Conservation (phyloP, 2,329 filamentous ascomycete genomes). For the Neonectria sp. region DNA sequence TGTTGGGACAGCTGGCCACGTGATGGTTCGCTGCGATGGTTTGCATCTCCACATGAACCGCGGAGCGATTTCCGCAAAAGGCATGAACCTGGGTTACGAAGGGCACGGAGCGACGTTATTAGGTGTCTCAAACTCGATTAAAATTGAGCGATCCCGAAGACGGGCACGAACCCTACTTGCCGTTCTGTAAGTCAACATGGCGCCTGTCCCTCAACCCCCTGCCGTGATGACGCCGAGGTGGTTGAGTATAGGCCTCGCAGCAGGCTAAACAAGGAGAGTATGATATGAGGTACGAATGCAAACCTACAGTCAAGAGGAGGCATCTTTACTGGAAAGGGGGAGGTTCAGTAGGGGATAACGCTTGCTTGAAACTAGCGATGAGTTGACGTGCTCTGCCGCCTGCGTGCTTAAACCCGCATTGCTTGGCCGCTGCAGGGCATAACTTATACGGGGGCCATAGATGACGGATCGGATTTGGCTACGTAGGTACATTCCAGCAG, state of each 20-base stretch:
- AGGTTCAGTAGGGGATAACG: conserved; percentile 7
- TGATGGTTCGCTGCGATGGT: conserved; percentile 18
- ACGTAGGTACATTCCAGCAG: not conserved
- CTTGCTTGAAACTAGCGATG: not conserved
- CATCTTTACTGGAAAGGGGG: conserved; percentile 21
- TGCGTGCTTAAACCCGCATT: not conserved
- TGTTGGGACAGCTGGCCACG: conserved; percentile 7
- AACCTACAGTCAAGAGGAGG: conserved; percentile 15
- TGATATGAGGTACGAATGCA: conserved; percentile 5
- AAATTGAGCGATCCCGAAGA: not conserved
- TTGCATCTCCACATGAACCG: conserved; percentile 17
- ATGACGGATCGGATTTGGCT: conserved; percentile 6
- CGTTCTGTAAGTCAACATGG: not conserved
- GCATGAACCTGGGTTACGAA: not conserved
- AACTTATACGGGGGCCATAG: conserved; percentile 1
- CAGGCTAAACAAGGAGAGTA: conserved; percentile 1
- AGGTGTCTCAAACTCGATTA: not conserved
- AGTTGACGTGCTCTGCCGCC: conserved; percentile 1
- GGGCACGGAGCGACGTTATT: not conserved
- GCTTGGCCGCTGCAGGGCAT: conserved; percentile 2
- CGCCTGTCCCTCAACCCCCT: conserved; percentile 3
- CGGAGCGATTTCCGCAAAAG: not conserved
- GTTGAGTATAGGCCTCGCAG: conserved; percentile 16
- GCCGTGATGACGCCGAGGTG: conserved; percentile 9
- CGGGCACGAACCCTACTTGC: conserved; percentile 15